Evolutionary conservation across 352 stramenopile genomes (phyloP), one percentile per base, ranked within the genome.

Genomic region (Phytophthora pini): DNA sequence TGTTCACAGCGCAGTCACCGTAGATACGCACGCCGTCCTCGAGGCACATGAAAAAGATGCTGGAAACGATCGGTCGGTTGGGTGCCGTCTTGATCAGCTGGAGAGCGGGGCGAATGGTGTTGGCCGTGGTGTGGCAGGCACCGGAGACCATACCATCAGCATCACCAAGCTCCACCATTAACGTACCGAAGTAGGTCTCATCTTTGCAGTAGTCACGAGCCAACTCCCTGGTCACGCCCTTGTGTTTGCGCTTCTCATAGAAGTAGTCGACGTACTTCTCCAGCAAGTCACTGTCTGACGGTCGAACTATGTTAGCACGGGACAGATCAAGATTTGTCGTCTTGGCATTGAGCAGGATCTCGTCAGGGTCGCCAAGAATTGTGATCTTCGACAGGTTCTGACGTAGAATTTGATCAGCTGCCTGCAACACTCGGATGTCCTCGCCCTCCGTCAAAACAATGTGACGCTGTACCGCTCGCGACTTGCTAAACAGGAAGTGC

Each of bases 11-110:
- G 55, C 88, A 96, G 61, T 96, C 89, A 36, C 85, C 88, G 64
- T 92, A 96, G 51, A 94, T 82, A 2, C 87, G 75, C 13, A 96
- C 88, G 17, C 86, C 83, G 60, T 92, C 75, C 26, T 90, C 76
- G 11, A 96, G 76, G 31, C 81, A 89, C 88, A 96, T 96, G 77
- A 96, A 96, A 59, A 96, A 95, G 47, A 94, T 66, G 40, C 84
- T 94, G 43, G 86, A 95, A 8, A 95, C 85, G 20, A 94, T 76
- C 4, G 81, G 83, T 24, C 81, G 77, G 44, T 83, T 82, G 1
- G 74, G 78, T 5, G 69, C 57, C 27, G 84, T 94, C 82, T 97
- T 97, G 72, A 97, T 94, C 7, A 97, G 70, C 75, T 97, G 89
- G 15, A 96, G 72, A 43, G 88, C 89, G 13, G 89, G 89, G 8